Evolutionary conservation across 2,329 filamentous ascomycete species (phyloP), one percentile per base, ranked within the genome.

Genomic region (Juglanconis sp.): DNA sequence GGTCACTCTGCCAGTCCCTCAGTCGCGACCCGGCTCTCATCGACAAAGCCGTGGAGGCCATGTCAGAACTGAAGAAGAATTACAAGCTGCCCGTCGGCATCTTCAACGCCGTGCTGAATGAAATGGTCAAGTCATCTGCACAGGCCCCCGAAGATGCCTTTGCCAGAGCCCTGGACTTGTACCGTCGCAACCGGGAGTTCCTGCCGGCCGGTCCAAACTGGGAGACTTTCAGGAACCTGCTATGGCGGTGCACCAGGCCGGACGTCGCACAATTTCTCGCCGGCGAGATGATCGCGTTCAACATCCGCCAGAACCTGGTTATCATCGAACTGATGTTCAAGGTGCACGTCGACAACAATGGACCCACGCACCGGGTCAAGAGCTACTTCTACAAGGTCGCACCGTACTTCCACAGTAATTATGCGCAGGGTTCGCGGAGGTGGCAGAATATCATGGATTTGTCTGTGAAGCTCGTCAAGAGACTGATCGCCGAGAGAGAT

Each of bases 1-100:
- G 87, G 15, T 74, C 84, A 2, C 76, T 97, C 30, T 87, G 82
- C 66, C 69, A 72, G 3, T 76, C 83, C 60, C 77, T 96, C 47
- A 75, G 75, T 44, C 68, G 76, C 44, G 74, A 79, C 1, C 73
- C 78, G 0, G 68, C 70, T 0, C 76, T 82, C 3, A 74, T 84
- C 1, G 70, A 77, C 15, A 72, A 81, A 44, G 83, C 85, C 3
- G 83, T 89, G 68, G 67, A 71, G 3, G 75, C 81, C 1, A 78
- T 96, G 11, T 77, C 83, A 53, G 70, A 77, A 0, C 75, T 92
- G n/a, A 59, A 59, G 53, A 60, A 63, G 47, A 66, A 69, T 15
- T 68, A 74, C 60, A 62, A 66, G 5, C 65, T 79, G 17, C 76
- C 77, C 9, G 63, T 71, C 17, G 71, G 73, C 6, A 73, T 76